Conservation (phyloP, 495 filamentous ascomycete species). For the Tetracladium setigerum region DNA sequence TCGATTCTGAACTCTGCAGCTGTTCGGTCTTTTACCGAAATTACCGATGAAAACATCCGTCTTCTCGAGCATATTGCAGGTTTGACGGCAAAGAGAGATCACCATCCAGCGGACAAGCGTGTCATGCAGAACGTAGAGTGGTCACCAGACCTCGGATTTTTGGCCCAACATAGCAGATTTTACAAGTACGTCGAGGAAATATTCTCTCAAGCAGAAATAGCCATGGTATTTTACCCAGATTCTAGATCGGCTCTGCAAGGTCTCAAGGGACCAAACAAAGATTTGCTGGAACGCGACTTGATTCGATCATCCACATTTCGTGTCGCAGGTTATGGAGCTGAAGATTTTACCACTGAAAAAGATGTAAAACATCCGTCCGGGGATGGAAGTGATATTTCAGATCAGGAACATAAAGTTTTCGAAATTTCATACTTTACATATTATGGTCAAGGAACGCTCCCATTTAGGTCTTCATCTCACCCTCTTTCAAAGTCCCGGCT, state of each 20-base stretch:
- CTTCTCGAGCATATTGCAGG: slow-evolving; percentile 35
- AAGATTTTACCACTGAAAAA: slow-evolving; percentile 25
- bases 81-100: slow-evolving; percentile 40
- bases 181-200: slow-evolving; percentile 28
- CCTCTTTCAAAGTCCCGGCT: background rate
- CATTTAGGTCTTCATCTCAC: background rate
- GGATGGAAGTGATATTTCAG: background rate
- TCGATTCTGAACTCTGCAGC: slow-evolving; percentile 39
- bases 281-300: slow-evolving; percentile 25
- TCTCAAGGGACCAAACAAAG: background rate
- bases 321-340: slow-evolving; percentile 42
- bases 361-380: slow-evolving; percentile 26
- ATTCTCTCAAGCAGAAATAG: slow-evolving; percentile 24
- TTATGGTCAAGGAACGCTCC: background rate
- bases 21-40: slow-evolving; percentile 36
- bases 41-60: slow-evolving; percentile 30
- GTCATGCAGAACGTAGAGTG: slow-evolving; percentile 38
- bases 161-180: slow-evolving; percentile 46
- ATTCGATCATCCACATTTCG: slow-evolving; percentile 40
- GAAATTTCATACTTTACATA: background rate
- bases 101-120: slow-evolving; percentile 36
- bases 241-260: background rate
- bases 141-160: slow-evolving; percentile 26
- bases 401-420: background rate
- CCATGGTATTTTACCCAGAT: background rate